phyloP scores from a whole-genome alignment of 208 protist genomes.

The Wallacemonas collosoma region DNA sequence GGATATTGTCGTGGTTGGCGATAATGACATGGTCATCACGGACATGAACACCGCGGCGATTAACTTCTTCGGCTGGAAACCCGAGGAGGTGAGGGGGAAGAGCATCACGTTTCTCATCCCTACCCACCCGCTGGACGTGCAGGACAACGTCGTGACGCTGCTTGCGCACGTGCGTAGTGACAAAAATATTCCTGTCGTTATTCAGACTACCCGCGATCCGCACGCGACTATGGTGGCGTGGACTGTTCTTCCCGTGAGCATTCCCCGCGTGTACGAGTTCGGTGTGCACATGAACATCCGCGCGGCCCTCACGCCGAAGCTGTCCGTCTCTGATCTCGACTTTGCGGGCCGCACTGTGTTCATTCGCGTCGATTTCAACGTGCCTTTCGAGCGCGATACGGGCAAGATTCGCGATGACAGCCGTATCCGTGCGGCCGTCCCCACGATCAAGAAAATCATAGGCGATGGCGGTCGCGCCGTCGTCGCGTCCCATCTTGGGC shows the following conservation, averaged over 20 bases:
- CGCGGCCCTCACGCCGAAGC: conserved; percentile 85
- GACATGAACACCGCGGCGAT: conserved; percentile 82
- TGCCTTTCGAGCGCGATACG: conserved; percentile 94
- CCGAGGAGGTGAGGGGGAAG: conserved; percentile 76
- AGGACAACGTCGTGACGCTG: conserved; percentile 80
- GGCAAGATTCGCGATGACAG: conserved; percentile 95
- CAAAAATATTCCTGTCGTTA: conserved; percentile 72
- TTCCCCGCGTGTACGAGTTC: conserved; percentile 86
- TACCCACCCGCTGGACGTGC: conserved; percentile 81
- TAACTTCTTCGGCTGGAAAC: conserved; percentile 80
- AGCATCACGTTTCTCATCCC: conserved; percentile 90
- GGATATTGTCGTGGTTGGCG: conserved; percentile 89
- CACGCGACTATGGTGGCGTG: conserved; percentile 89
- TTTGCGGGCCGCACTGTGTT: conserved; percentile 94
- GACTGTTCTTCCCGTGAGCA: conserved; percentile 78
- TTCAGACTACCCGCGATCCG: conserved; percentile 87
- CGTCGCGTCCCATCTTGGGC: conserved; percentile 97
- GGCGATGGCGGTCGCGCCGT: conserved; percentile 88
- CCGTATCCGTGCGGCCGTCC: conserved; percentile 96
- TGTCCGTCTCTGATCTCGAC: conserved; percentile 87
- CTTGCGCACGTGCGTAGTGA: conserved; percentile 62
- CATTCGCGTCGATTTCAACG: conserved; percentile 98
- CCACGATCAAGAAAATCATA: conserved; percentile 96
- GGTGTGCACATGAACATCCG: conserved; percentile 88
- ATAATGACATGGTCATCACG: conserved; percentile 90